Conservation (phyloP, 148 eudicot species). For the Tetragonia tetragonoides region DNA sequence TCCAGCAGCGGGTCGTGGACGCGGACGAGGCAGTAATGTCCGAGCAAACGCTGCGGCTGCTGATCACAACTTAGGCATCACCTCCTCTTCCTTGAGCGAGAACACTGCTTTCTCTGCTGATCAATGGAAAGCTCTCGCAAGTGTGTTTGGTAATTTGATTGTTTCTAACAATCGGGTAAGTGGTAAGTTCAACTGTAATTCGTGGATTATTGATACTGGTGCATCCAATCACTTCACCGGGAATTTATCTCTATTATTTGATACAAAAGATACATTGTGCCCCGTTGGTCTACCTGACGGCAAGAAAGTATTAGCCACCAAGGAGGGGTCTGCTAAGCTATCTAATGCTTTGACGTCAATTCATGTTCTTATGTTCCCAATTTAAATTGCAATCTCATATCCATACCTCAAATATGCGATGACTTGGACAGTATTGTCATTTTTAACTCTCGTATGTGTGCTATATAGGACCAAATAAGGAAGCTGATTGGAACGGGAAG, state of each 20-base stretch:
- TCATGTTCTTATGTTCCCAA: background rate
- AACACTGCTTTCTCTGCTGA: background rate
- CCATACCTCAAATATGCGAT: too few species aligned
- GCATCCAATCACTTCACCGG: background rate
- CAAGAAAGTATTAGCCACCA: background rate
- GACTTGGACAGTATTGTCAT: background rate
- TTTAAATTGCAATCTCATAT: background rate
- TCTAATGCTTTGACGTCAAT: background rate
- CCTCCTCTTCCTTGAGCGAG: too few species aligned
- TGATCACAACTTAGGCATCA: background rate
- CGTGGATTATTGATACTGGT: conserved; percentile 4
- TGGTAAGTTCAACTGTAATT: background rate
- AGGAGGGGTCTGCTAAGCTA: background rate
- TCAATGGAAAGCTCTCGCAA: background rate
- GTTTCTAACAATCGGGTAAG: background rate
- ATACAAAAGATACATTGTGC: background rate
- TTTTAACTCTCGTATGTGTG: too few species aligned
- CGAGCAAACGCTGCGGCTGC: background rate
- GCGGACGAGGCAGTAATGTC: background rate
- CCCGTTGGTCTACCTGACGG: background rate
- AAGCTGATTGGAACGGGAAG: background rate
- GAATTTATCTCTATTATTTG: background rate
- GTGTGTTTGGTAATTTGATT: background rate
- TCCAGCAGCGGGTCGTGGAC: background rate
- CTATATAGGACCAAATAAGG: background rate